These are phyloP conservation scores for Scytalidium sp. DNA, from an alignment of 2,329 filamentous ascomycete species.

Conservation along the genomic window DNA sequence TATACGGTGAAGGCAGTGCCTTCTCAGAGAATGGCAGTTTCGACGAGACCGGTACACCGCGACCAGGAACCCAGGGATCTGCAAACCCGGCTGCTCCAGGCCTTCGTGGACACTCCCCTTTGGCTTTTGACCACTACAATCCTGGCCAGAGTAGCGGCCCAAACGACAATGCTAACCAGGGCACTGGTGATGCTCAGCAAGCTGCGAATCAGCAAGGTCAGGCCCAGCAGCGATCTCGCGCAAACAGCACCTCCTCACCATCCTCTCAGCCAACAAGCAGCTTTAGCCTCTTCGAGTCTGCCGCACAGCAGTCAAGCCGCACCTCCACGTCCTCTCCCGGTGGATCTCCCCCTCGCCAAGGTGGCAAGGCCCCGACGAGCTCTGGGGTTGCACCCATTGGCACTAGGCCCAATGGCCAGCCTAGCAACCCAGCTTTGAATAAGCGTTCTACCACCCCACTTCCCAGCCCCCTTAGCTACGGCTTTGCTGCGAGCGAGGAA, in stretches of 20 bases:
- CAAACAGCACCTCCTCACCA: slow-evolving; percentile 84
- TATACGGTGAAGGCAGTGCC: slow-evolving; percentile 75
- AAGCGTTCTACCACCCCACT: slow-evolving; percentile 81
- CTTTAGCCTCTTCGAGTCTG: slow-evolving; percentile 59
- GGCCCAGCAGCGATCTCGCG: slow-evolving; percentile 53
- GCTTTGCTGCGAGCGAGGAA: slow-evolving; percentile 58
- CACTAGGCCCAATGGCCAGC: slow-evolving; percentile 69
- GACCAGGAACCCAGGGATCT: slow-evolving; percentile 64
- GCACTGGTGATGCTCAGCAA: slow-evolving; percentile 45
- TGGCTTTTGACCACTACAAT: slow-evolving; percentile 70
- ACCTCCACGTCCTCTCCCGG: slow-evolving; percentile 86
- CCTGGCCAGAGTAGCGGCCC: slow-evolving; percentile 27
- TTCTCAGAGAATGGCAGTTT: slow-evolving; percentile 67
- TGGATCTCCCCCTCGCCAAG: slow-evolving; percentile 72
- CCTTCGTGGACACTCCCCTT: slow-evolving; percentile 73
- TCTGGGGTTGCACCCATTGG: slow-evolving; percentile 86
- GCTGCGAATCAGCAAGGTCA: slow-evolving; percentile 32
- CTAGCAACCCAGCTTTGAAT: slow-evolving; percentile 58
- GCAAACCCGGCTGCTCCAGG: slow-evolving; percentile 57
- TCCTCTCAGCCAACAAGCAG: slow-evolving; percentile 61
- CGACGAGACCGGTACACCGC: slow-evolving; percentile 64
- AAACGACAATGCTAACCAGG: slow-evolving; percentile 15
- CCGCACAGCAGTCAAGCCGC: slow-evolving; percentile 65
- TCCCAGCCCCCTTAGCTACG: slow-evolving; percentile 80
- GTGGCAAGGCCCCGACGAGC: slow-evolving; percentile 52